A percentile compares a stretch with the other conserved stretches of the same genome.
Evolutionary conservation across 257 asterid species (phyloP).

Genomic region (Solanum corneliomulleri): DNA sequence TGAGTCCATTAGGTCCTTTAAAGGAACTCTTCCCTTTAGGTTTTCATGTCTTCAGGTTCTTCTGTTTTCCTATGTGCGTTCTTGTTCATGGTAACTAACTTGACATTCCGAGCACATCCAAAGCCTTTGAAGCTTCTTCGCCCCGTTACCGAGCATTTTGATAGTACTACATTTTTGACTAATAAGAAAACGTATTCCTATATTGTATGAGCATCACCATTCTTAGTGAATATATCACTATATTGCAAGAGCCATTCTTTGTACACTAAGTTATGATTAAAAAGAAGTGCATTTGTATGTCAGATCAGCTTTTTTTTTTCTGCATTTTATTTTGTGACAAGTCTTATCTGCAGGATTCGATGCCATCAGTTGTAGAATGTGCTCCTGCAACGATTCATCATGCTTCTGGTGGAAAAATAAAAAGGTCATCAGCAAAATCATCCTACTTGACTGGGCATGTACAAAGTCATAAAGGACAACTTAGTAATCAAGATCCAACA

Average conservation of each 20-base stretch:
- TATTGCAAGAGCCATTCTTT: neutral
- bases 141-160: neutral
- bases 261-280: neutral
- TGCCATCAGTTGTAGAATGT: slow-evolving; percentile 21
- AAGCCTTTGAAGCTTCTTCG: neutral
- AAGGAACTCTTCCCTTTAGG: neutral
- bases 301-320: neutral
- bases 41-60: neutral
- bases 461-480: slow-evolving; percentile 20
- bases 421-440: slow-evolving; percentile 49
- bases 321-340: neutral
- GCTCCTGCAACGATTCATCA: slow-evolving; percentile 18
- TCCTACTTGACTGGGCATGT: slow-evolving; percentile 15
- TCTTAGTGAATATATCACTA: neutral
- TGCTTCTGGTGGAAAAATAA: slow-evolving; percentile 82
- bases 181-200: neutral
- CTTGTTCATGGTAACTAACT: neutral
- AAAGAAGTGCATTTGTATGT: neutral
- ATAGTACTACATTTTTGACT: neutral
- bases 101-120: neutral
- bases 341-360: slow-evolving; percentile 41
- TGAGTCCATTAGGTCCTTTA: neutral
- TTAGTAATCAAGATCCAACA: slow-evolving; percentile 15
- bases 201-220: neutral
- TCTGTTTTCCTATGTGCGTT: neutral